phyloP scores from a whole-genome alignment of 2,329 filamentous ascomycete species.

The Calonectria montana region DNA sequence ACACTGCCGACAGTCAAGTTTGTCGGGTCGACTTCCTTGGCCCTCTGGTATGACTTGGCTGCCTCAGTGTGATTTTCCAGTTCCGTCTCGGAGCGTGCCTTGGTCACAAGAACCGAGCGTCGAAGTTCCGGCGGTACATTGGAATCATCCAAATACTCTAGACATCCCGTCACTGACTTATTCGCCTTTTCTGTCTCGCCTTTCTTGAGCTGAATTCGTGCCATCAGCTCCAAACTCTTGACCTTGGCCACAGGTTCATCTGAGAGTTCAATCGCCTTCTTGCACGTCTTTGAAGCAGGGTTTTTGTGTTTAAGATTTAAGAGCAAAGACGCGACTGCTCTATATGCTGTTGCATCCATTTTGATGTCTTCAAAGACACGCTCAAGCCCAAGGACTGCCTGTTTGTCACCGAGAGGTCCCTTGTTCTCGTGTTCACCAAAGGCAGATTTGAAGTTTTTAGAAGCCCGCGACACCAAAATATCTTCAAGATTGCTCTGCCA shows the following conservation, averaged over 20 bases:
- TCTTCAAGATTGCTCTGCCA: conserved; percentile 26
- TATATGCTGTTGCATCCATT: conserved; percentile 28
- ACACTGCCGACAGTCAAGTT: conserved; percentile 30
- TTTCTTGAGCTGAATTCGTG: conserved; percentile 25
- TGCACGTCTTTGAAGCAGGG: conserved; percentile 31
- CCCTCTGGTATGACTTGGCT: conserved; percentile 26
- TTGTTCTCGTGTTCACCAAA: not conserved
- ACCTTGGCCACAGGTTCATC: conserved; percentile 28
- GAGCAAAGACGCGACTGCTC: conserved; percentile 35
- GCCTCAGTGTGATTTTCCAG: conserved; percentile 24
- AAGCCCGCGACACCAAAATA: conserved; percentile 30
- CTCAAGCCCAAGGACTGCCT: conserved; percentile 31
- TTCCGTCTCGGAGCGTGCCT: conserved; percentile 31
- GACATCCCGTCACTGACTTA: conserved; percentile 9
- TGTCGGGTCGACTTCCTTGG: conserved; percentile 33
- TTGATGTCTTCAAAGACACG: conserved; percentile 35
- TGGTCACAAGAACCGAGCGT: conserved; percentile 29
- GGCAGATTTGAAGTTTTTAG: conserved; percentile 25
- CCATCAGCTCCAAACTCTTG: conserved; percentile 29
- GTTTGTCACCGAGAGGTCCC: conserved; percentile 5
- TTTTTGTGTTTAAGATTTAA: conserved; percentile 22
- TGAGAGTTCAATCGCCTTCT: conserved; percentile 26
- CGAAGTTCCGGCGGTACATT: conserved; percentile 23
- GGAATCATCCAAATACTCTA: conserved; percentile 21
- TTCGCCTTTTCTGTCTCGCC: conserved; percentile 26